A percentile compares a stretch with the other conserved stretches of the same genome.
These are phyloP conservation scores for Pachysandra terminalis DNA, from an alignment of 164 flowering plant species.

Conservation along the genomic window DNA sequence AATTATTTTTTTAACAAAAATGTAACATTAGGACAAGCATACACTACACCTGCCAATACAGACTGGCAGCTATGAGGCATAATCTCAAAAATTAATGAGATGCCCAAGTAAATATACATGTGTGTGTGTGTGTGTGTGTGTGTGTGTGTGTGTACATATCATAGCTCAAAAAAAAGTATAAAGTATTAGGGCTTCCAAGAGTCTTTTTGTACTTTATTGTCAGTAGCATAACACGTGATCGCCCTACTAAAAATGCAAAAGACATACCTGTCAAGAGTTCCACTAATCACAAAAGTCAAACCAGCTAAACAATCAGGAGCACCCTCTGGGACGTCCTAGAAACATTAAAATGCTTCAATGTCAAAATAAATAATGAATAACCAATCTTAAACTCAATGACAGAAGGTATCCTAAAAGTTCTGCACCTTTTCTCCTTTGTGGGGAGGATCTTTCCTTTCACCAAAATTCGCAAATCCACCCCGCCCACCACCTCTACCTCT, in stretches of 20 bases:
- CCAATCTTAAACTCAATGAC: neutral
- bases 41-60: neutral
- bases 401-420: neutral
- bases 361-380: slow-evolving; percentile 4
- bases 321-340: slow-evolving; percentile 95
- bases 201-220: neutral
- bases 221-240: neutral
- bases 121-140: too few species aligned
- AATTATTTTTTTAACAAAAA: too few species aligned
- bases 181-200: neutral
- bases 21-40: neutral
- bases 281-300: slow-evolving; percentile 93
- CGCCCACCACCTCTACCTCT: slow-evolving; percentile 90
- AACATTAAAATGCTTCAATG: slow-evolving; percentile 8
- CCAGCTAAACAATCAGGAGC: slow-evolving; percentile 81
- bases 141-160: too few species aligned
- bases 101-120: slow-evolving; percentile 1
- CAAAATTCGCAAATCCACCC: slow-evolving; percentile 92
- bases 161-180: too few species aligned
- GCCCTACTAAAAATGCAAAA: neutral
- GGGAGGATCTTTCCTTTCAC: slow-evolving; percentile 97
- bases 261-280: slow-evolving; percentile 94
- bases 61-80: neutral
- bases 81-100: neutral
- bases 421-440: slow-evolving; percentile 93